A percentile compares a stretch with the other conserved stretches of the same genome.
Conservation (phyloP, 768 basidiomycete genomes). For the Boletus eberwhitei region DNA sequence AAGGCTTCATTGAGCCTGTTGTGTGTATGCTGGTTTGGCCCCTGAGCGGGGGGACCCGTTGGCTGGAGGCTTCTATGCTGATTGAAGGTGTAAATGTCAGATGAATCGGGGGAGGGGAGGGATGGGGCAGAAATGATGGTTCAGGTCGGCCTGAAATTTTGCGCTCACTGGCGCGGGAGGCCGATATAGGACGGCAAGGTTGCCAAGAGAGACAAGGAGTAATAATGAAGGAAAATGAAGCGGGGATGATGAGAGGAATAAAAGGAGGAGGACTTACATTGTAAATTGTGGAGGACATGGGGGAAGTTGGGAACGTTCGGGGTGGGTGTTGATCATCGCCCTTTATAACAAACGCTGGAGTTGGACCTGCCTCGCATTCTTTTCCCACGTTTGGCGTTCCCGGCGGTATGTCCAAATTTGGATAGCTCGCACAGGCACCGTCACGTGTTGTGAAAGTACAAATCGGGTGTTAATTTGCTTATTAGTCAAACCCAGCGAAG, state of each 20-base stretch:
- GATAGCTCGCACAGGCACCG: constrained; percentile 23
- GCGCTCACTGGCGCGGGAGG: constrained; percentile 5
- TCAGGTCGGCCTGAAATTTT: constrained; percentile 24
- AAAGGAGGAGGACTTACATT: constrained; percentile 28
- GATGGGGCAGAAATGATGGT: neutral
- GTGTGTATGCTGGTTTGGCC: constrained; percentile 38
- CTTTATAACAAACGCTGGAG: constrained; percentile 35
- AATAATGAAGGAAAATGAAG: neutral
- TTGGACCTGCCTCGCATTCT: constrained; percentile 33
- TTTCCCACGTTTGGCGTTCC: constrained; percentile 36
- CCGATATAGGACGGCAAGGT: neutral
- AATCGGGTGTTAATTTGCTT: constrained; percentile 18
- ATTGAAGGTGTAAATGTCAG: constrained; percentile 17
- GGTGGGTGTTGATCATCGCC: constrained; percentile 39
- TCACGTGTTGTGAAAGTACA: constrained; percentile 24
- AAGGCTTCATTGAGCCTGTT: constrained; percentile 70
- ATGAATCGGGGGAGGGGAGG: neutral
- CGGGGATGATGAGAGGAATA: neutral
- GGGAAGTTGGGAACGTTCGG: constrained; percentile 36
- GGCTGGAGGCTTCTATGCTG: constrained; percentile 58
- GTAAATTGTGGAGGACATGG: constrained; percentile 39
- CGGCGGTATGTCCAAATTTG: constrained; percentile 33
- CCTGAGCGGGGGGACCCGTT: constrained; percentile 43
- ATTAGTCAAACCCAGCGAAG: constrained; percentile 22
- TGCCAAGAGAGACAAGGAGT: neutral